A percentile compares a stretch with the other conserved stretches of the same genome.
Conservation (phyloP, 1,284 basidiomycete species). For the Ceratobasidium sp. region DNA sequence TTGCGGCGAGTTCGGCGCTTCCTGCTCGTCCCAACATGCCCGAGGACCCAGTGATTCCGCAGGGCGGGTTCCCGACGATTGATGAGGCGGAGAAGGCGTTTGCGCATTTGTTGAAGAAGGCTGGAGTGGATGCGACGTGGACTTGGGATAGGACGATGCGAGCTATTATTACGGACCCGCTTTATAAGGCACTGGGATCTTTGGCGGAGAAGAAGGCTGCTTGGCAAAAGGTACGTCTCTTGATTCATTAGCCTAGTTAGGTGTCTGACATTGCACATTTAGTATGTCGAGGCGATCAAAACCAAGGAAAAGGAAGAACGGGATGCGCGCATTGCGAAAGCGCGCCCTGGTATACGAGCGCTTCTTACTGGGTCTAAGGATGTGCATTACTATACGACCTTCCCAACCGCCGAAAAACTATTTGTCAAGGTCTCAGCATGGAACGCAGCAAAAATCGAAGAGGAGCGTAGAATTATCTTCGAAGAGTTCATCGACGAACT, state of each 20-base stretch:
- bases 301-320: constrained; percentile 81
- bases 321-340: constrained; percentile 80
- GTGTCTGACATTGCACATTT: constrained; percentile 43
- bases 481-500: constrained; percentile 89
- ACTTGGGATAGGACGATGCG: constrained; percentile 99
- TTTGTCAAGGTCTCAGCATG: constrained; percentile 88
- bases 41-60: constrained; percentile 85
- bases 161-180: constrained; percentile 95
- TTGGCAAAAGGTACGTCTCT: constrained; percentile 83
- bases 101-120: constrained; percentile 85
- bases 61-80: constrained; percentile 84
- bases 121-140: constrained; percentile 90
- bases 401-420: constrained; percentile 82
- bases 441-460: constrained; percentile 83
- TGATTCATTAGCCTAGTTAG: neutral
- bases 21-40: constrained; percentile 80
- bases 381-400: constrained; percentile 89
- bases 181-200: constrained; percentile 94
- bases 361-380: constrained; percentile 85
- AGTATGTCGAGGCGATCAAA: constrained; percentile 77
- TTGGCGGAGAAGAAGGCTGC: constrained; percentile 93
- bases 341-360: constrained; percentile 83
- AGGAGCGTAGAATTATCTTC: constrained; percentile 85
- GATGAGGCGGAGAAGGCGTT: constrained; percentile 96
- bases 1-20: constrained; percentile 57